A percentile compares a stretch with the other conserved stretches of the same genome.
These are phyloP conservation scores for Rhodotorula taiwanensis DNA, from an alignment of 768 basidiomycete genomes.

Conservation along the genomic window DNA sequence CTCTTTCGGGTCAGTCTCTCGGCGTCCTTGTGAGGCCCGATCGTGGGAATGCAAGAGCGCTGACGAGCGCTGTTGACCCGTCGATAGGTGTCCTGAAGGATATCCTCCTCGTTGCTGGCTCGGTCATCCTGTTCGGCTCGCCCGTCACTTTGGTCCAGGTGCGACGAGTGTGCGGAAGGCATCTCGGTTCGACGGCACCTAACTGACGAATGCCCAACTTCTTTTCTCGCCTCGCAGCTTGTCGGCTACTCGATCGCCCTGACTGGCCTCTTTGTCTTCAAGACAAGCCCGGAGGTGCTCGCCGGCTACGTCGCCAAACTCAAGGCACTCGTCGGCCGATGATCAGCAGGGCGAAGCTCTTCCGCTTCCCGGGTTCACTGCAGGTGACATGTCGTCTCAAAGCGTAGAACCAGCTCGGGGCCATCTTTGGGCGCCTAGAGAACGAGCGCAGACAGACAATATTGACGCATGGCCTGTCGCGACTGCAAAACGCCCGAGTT, in stretches of 20 bases:
- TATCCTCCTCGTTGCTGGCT: slow-evolving; percentile 85
- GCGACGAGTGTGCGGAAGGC: no score
- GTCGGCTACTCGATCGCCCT: slow-evolving; percentile 38
- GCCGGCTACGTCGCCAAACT: slow-evolving; percentile 24
- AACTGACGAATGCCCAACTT: slow-evolving; percentile 50
- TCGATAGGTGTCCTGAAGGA: slow-evolving; percentile 54
- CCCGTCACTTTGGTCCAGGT: slow-evolving; percentile 67
- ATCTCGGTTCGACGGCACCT: no score
- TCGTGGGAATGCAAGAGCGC: no score
- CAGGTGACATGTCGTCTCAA: no score
- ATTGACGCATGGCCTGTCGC: no score
- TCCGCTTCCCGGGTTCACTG: no score
- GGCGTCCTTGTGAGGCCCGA: slow-evolving; percentile 6
- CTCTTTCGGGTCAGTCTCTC: slow-evolving; percentile 62
- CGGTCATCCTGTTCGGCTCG: slow-evolving; percentile 74
- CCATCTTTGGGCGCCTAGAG: no score
- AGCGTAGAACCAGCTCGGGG: no score
- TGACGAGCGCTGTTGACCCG: slow-evolving; percentile 3
- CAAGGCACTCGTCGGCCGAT: slow-evolving; percentile 13
- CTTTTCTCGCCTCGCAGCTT: slow-evolving; percentile 49
- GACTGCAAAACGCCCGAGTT: no score
- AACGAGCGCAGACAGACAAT: no score
- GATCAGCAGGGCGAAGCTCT: neutral
- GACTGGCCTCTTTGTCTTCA: slow-evolving; percentile 20
- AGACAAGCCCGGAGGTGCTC: slow-evolving; percentile 33